Percentiles rank a stretch among this genome's conserved stretches.
Evolutionary conservation across 1,139 yeast genomes (phyloP).

Genomic region (Pneumocystis canis): DNA sequence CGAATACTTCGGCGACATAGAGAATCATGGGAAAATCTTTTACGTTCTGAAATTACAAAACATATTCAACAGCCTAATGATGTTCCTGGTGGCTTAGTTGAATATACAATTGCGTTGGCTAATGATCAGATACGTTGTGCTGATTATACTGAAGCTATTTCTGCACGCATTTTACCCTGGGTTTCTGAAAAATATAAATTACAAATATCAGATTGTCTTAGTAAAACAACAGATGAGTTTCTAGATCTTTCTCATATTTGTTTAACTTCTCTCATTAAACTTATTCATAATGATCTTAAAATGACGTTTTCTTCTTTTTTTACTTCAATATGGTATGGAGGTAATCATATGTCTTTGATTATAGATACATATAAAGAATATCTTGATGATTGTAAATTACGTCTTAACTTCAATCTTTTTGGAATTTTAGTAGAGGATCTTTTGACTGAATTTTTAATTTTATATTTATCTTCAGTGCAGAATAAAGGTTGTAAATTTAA

Average conservation of each 20-base stretch:
- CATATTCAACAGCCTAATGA: slow-evolving; percentile 28
- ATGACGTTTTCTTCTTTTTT: slow-evolving; percentile 36
- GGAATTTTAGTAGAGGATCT: slow-evolving; percentile 40
- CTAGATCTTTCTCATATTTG: slow-evolving; percentile 62
- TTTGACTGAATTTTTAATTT: slow-evolving; percentile 35
- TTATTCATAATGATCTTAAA: slow-evolving; percentile 57
- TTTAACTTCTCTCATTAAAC: slow-evolving; percentile 45
- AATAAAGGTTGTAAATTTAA: slow-evolving; percentile 16
- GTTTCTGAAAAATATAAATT: slow-evolving; percentile 52
- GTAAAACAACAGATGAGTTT: slow-evolving; percentile 56
- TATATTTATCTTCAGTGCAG: slow-evolving; percentile 35
- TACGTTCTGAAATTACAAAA: slow-evolving; percentile 44
- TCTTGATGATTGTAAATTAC: slow-evolving; percentile 36
- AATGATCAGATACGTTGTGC: slow-evolving; percentile 83
- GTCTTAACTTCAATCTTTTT: slow-evolving; percentile 36
- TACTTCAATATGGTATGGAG: slow-evolving; percentile 33
- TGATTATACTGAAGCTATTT: slow-evolving; percentile 59
- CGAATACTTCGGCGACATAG: slow-evolving; percentile 47
- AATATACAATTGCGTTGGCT: slow-evolving; percentile 69
- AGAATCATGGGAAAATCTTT: slow-evolving; percentile 22
- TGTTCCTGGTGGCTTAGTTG: slow-evolving; percentile 65
- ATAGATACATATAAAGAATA: slow-evolving; percentile 24
- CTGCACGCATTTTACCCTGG: slow-evolving; percentile 46
- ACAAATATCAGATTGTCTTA: slow-evolving; percentile 42
- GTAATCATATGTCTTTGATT: slow-evolving; percentile 20